Base-by-base conservation (phyloP, 805 yeast genomes). In the Tetrapisispora pingtungensis region DNA sequence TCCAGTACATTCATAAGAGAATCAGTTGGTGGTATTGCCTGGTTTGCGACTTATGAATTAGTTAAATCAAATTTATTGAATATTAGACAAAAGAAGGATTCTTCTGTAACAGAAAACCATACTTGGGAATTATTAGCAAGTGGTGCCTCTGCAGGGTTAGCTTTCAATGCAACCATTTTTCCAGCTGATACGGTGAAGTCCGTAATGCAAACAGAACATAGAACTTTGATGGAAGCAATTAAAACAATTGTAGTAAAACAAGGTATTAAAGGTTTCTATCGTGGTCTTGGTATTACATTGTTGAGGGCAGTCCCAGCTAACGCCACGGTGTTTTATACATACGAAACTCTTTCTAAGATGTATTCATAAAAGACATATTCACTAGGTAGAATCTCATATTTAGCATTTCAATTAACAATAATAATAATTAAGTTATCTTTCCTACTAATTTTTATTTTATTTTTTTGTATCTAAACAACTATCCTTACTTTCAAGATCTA, bases 161-260 rank as follows among this genome's bases (percentile, higher is more conserved):
- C 80, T 17, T 89, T 86, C 64, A 88, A 90, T 58, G 68, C 81
- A 7, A 76, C 88, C 6, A 70, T 84, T 40, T 90, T 81, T 64
- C 97, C 97, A 0, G 84, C 87, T 0, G 97, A 90, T 60, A 87
- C 97, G 1, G 73, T 90, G 46, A 90, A 90, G 65, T 81, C 90
- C 3, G 77, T 84, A 42, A 80, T 88, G 68, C 97, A 90, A 66
- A 56, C 66, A 3, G 56, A 56, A 32, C 59, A 54, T 17, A 46
- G 52, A n/a, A 45, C 51, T 2, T 41, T 62, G 12, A 81, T 88
- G 0, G 70, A 65, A 33, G 61, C 74, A 7, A 49, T 72, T 4
- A 69, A 70, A 0, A 57, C 53, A 39, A 56, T 61, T 1, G 64
- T 80, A 20, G 69, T 70, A 44, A 65, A 68, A 30, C 77, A 80